Base-by-base conservation (phyloP, 2,329 filamentous ascomycete species). In the Pseudogymnoascus sp. region DNA sequence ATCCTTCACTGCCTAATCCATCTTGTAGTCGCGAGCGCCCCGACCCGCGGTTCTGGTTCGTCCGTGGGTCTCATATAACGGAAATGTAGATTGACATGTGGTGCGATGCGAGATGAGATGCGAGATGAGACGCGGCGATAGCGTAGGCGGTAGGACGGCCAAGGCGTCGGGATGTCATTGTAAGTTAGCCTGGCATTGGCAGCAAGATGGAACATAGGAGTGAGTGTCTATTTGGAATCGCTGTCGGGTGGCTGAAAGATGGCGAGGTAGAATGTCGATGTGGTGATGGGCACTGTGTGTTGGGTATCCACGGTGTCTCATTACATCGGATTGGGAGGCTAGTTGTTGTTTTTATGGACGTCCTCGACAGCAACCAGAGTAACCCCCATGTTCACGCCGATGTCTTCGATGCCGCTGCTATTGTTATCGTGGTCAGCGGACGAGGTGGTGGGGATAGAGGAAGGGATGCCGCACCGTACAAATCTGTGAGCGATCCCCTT, bases 51-150 rank as follows among this genome's bases (percentile, higher is more conserved):
- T 2, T 7, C 1, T 31, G 46, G 46, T 31, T 56, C n/a, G 26
- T n/a, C 46, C n/a, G 26, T 19, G 46, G 43, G 43, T 26, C 43
- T 50, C 43, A n/a, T 50, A 14, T 50, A 8, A n/a, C 8, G 46
- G 41, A 46, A 22, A 46, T 46, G 22, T 8, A 10, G 40, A 53
- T 53, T 7, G 43, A 16, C 43, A 6, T 31, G 43, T 14, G 14
- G 26, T 53, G 43, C 26, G 46, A 33, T 56, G 46, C 28, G 46
- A 56, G 46, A 56, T 56, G 46, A 56, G 46, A 33, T 56, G 46
- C 28, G 46, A 56, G 46, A 56, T 56, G 46, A 56, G 26, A 33
- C 10, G n/a, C 46, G 46, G 4, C n/a, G 26, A 14, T 40, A n/a
- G 37, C 4, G 37, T 8, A 2, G n/a, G n/a, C n/a, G 37, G 22